Evolutionary conservation across 371 early-diverging fungal species (phyloP), one percentile per base, ranked within the genome.

Genomic region (Mortierella sp.): DNA sequence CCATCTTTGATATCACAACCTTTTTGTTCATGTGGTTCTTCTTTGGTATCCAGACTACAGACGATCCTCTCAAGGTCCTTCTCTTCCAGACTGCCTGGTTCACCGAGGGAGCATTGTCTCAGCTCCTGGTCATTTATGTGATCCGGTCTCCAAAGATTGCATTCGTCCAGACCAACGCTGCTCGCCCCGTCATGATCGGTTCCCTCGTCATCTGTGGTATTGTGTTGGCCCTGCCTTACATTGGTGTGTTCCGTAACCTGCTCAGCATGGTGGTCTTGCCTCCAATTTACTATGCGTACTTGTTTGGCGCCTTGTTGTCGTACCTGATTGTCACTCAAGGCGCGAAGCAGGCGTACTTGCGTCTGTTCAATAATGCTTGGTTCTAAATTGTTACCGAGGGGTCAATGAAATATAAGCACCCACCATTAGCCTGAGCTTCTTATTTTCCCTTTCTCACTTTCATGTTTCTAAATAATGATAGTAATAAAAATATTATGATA

Each of bases 81-180:
- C 67, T 72, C n/a, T 82, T 82, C 58, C 79, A 76, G 47, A 62
- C 76, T 4, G 68, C 64, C 3, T 83, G 83, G 81, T 83, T 81
- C 60, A 48, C 64, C 17, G 78, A 80, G 48, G 80, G 80, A 6
- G 49, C 81, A 2, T 44, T 81, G 19, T 76, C 80, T 0, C 83
- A 81, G 52, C 64, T 79, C 19, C 24, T 81, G 41, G 72, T 83
- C 34, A 79, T 83, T 15, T 75, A 81, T 34, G 62, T 83, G 66
- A 78, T 83, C 52, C 79, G 80, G 1, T 79, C 83, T 4, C 72
- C 79, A 32, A 79, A 81, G 56, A 57, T 81, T 15, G 66, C 81
- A 11, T 79, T 81, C 27, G 15, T 79, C 44, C 81, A 79, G 46
- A 57, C 73, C 3, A 49, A 52, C 14, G 68, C 79, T 0, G 44